Base-by-base conservation (phyloP, 1,139 yeast species). In the Dujonia santamariae region DNA sequence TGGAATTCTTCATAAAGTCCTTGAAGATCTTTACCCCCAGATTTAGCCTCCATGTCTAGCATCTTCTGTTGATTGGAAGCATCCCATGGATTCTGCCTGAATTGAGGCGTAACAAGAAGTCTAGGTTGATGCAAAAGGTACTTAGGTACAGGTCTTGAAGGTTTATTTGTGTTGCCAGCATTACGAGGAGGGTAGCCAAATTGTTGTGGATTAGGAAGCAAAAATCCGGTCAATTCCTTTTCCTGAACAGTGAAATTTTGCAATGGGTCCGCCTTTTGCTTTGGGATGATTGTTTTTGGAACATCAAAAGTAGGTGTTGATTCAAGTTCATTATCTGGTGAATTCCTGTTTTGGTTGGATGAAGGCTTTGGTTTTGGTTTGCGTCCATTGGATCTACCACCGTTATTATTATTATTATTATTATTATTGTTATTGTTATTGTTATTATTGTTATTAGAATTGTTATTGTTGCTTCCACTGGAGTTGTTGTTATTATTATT, bases 1-100 rank as follows among this genome's bases (percentile, higher is more conserved):
- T 83, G 94, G 38, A 85, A 72, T 35, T 63, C 69, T 42, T 70
- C 76, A 40, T 69, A 70, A 12, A 68, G 44, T 1, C 74, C 74
- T 43, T 67, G 76, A 35, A 45, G 58, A 43, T 70, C 76, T 27
- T 43, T 45, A 1, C 70, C 69, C 18, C 40, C 44, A 39, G 58
- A 59, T 7, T 48, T 47, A 7, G 37, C 43, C 41, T 68, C 76
- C 59, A 66, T 54, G 13, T 41, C 39, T 7, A 48, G 45, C 75
- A 70, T 68, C 30, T 53, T 58, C 8, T 48, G 53, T 42, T 70
- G 76, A 47, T 70, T 70, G 19, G 51, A 48, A 34, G 44, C 54
- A 43, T 70, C 75, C 75, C 75, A 70, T 2, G 46, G 49, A 42
- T 67, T 52, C 37, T 57, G 72, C 7, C 37, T 39, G 37, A 66